Evolutionary conservation across 179 eudicot genomes (phyloP).

Genomic region (Silene noctiflora): DNA sequence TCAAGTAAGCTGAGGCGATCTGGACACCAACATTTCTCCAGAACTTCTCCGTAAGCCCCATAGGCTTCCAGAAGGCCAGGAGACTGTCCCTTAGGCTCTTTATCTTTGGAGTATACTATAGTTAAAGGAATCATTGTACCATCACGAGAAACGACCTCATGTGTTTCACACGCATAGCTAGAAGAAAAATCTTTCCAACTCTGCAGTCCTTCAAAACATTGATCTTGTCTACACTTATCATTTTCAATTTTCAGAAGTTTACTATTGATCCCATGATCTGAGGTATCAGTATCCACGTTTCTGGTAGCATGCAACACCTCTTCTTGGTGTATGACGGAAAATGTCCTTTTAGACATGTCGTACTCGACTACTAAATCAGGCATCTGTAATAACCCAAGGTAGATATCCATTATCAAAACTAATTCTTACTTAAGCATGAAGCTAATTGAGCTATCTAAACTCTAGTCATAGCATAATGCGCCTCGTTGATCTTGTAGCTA

Average conservation of each 20-base stretch:
- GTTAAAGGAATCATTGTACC: conserved; percentile 69
- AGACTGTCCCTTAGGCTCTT: conserved; percentile 42
- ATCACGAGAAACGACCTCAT: conserved; percentile 72
- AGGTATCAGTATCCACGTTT: conserved; percentile 19
- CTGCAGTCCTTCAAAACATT: conserved; percentile 26
- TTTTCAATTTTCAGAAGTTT: conserved; percentile 18
- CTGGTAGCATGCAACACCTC: conserved; percentile 47
- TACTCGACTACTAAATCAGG: conserved; percentile 86
- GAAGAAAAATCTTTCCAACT: conserved; percentile 51
- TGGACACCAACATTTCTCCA: conserved; percentile 83
- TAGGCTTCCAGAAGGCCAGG: conserved; percentile 86
- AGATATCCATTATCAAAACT: conserved; percentile 8
- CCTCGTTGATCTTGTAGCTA: background rate
- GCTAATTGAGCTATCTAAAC: too few relatives aligned
- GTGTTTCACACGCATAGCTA: conserved; percentile 56
- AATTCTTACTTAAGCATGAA: too few relatives aligned
- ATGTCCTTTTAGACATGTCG: conserved; percentile 57
- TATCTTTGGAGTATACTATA: conserved; percentile 50
- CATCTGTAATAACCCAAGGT: conserved; percentile 42
- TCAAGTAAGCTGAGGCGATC: conserved; percentile 90
- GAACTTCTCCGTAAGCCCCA: conserved; percentile 90
- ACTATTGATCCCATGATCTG: conserved; percentile 15
- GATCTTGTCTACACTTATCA: conserved; percentile 21
- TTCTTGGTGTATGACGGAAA: conserved; percentile 73
- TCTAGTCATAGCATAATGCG: too few relatives aligned